Percentiles rank a stretch among this genome's conserved stretches.
phyloP scores from a whole-genome alignment of 768 basidiomycete genomes.

The Tephrocybe rancida region DNA sequence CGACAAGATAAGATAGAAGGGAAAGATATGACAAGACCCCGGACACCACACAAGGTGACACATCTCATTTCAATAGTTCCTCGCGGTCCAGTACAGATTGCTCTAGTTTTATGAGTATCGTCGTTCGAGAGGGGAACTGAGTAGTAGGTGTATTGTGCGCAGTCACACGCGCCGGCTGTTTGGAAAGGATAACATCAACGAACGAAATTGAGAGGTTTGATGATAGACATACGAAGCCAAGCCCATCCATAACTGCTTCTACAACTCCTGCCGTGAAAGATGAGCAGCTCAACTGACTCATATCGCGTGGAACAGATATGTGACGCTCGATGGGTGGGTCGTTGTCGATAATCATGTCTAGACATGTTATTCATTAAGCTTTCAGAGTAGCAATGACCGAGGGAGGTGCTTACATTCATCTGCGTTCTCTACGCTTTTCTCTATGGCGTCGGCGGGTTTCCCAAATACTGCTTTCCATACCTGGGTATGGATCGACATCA shows the following conservation, averaged over 20 bases:
- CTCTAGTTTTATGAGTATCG: slow-evolving; percentile 97
- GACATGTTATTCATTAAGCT: slow-evolving; percentile 11
- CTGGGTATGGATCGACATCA: slow-evolving; percentile 94
- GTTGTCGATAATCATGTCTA: slow-evolving; percentile 99
- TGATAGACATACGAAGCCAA: slow-evolving; percentile 80
- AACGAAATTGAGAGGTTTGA: not conserved
- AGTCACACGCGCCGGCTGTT: slow-evolving; percentile 90
- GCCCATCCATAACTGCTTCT: slow-evolving; percentile 92
- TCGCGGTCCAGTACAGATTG: slow-evolving; percentile 92
- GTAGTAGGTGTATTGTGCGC: slow-evolving; percentile 90
- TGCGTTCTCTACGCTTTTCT: slow-evolving; percentile 94
- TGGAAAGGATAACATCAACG: slow-evolving; percentile 11
- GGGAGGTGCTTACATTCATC: slow-evolving; percentile 77
- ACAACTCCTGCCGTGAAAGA: slow-evolving; percentile 97
- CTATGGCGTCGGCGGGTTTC: slow-evolving; percentile 90
- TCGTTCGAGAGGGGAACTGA: slow-evolving; percentile 81
- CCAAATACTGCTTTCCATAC: slow-evolving; percentile 96
- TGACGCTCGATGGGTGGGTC: slow-evolving; percentile 90
- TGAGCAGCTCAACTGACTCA: slow-evolving; percentile 94
- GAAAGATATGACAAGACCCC: slow-evolving; percentile 17
- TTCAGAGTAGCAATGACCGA: not conserved
- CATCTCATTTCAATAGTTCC: slow-evolving; percentile 67
- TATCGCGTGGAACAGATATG: slow-evolving; percentile 92
- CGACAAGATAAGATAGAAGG: slow-evolving; percentile 16
- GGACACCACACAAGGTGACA: slow-evolving; percentile 12